phyloP scores from a whole-genome alignment of 2,329 filamentous ascomycete species.

The Phaeomoniella chlamydospora region DNA sequence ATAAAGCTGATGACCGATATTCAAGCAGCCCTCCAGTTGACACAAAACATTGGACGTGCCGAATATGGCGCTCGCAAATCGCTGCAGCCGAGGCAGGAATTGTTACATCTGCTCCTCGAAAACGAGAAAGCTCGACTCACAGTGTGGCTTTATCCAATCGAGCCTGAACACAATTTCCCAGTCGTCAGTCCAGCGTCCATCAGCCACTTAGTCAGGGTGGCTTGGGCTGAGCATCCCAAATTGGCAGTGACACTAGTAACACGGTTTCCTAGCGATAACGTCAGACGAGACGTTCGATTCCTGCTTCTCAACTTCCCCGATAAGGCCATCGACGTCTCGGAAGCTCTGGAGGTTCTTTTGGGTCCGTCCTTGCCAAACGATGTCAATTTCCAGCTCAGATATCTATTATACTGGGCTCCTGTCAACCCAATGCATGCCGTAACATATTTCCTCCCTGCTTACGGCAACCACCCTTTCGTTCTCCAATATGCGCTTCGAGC shows the following conservation, averaged over 20 bases:
- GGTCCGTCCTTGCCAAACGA: constrained; percentile 63
- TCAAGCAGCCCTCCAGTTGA: constrained; percentile 46
- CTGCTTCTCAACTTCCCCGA: constrained; percentile 71
- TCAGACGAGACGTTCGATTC: constrained; percentile 64
- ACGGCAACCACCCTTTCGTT: constrained; percentile 80
- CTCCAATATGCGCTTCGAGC: constrained; percentile 95
- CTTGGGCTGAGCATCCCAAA: constrained; percentile 74
- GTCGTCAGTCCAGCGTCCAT: constrained; percentile 23
- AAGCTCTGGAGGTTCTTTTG: constrained; percentile 70
- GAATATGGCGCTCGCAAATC: constrained; percentile 43
- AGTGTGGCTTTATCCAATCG: constrained; percentile 81
- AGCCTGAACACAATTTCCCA: constrained; percentile 29
- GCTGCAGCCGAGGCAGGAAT: constrained; percentile 63
- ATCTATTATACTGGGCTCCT: constrained; percentile 82
- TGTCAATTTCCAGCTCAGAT: constrained; percentile 76
- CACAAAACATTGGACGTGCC: constrained; percentile 43
- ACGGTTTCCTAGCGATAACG: constrained; percentile 61
- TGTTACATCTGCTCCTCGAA: constrained; percentile 67
- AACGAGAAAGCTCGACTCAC: constrained; percentile 71
- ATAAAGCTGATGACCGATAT: constrained; percentile 69
- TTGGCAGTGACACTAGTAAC: constrained; percentile 74
- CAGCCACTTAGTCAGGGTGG: constrained; percentile 56
- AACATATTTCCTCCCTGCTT: constrained; percentile 83
- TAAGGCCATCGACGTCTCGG: constrained; percentile 65
- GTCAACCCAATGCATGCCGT: constrained; percentile 88